phyloP scores from a whole-genome alignment of 2,329 filamentous ascomycete species.

The Ilyonectria mors-panacis region DNA sequence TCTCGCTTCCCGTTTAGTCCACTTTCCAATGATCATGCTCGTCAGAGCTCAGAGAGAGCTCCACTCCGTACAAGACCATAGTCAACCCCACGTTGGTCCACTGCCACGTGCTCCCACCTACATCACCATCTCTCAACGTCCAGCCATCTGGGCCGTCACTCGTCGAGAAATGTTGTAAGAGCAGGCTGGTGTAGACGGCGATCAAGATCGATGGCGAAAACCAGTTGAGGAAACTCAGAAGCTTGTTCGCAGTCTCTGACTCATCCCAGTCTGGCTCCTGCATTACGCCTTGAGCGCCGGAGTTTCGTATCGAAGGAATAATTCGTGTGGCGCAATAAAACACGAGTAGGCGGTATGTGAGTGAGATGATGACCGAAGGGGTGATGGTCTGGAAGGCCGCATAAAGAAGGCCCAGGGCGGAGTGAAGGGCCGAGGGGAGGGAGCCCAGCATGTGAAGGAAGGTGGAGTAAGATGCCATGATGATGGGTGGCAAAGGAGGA shows the following conservation, averaged over 20 bases:
- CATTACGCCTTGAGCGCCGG: slow-evolving; percentile 85
- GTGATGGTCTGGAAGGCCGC: slow-evolving; percentile 97
- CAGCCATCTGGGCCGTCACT: slow-evolving; percentile 81
- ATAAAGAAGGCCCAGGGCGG: slow-evolving; percentile 87
- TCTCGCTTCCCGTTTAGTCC: slow-evolving; percentile 71
- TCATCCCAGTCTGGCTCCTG: slow-evolving; percentile 91
- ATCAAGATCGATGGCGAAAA: slow-evolving; percentile 96
- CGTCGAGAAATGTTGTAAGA: slow-evolving; percentile 95
- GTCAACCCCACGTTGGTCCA: slow-evolving; percentile 95
- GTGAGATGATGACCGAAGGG: slow-evolving; percentile 93
- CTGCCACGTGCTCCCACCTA: slow-evolving; percentile 87
- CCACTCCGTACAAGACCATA: slow-evolving; percentile 90
- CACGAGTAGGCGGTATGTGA: slow-evolving; percentile 93
- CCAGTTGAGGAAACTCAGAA: slow-evolving; percentile 89
- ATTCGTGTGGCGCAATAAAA: slow-evolving; percentile 97
- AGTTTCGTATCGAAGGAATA: slow-evolving; percentile 92
- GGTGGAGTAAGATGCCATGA: slow-evolving; percentile 98
- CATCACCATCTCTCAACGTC: slow-evolving; percentile 86
- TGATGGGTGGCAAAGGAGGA: slow-evolving; percentile 94
- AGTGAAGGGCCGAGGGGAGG: slow-evolving; percentile 86
- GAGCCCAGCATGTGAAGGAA: slow-evolving; percentile 86
- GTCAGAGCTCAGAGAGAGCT: slow-evolving; percentile 88
- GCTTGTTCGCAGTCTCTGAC: slow-evolving; percentile 82
- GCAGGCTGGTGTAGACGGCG: slow-evolving; percentile 93
- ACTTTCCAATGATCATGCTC: slow-evolving; percentile 96